These are phyloP conservation scores for Alternaria panax DNA, from an alignment of 2,329 filamentous ascomycete genomes.

Conservation along the genomic window DNA sequence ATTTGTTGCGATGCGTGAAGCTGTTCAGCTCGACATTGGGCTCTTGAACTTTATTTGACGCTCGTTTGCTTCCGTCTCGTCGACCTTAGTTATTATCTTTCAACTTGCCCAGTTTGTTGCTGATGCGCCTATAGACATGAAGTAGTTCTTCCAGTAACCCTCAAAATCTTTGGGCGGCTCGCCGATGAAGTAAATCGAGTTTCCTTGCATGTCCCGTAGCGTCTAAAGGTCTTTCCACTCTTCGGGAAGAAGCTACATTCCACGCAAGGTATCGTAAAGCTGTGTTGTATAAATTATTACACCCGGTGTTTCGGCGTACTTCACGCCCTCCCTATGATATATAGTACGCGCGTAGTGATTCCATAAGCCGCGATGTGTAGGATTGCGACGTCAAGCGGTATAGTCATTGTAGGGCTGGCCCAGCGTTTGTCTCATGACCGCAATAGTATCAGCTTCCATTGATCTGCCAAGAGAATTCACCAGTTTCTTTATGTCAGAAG, in stretches of 20 bases:
- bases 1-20: neutral
- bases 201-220: neutral
- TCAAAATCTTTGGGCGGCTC: neutral
- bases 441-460: neutral
- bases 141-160: neutral
- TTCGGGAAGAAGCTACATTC: neutral
- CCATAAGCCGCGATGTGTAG: neutral
- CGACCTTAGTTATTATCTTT: neutral
- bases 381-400: neutral
- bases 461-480: neutral
- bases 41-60: neutral
- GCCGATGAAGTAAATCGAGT: neutral
- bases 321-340: neutral
- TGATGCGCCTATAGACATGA: neutral
- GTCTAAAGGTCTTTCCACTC: constrained; percentile 1
- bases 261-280: neutral
- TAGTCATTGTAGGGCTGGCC: neutral
- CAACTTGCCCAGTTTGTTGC: neutral
- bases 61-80: neutral
- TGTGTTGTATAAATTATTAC: neutral
- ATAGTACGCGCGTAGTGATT: neutral
- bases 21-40: neutral
- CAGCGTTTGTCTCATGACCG: fast-evolving
- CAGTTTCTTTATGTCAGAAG: neutral
- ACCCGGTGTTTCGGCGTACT: neutral